phyloP scores from a whole-genome alignment of 108 stramenopile species.

The Pinguiococcus pyrenoidosus region DNA sequence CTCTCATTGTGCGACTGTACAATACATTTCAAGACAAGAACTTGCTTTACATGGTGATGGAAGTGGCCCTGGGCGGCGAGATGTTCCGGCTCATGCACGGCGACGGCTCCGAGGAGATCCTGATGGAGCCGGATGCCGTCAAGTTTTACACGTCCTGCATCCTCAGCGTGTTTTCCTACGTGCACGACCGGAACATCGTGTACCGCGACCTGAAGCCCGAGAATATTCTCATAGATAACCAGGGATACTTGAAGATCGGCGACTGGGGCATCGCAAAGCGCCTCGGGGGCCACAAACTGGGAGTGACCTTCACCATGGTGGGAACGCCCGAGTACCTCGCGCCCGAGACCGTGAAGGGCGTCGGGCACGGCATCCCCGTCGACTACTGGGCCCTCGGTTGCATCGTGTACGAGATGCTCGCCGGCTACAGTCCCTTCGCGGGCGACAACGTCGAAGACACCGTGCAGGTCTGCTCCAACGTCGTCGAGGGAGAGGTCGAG shows the following conservation, averaged over 20 bases:
- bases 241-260: conserved; percentile 7
- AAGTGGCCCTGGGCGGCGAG: conserved; percentile 7
- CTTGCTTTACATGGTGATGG: conserved; percentile 7
- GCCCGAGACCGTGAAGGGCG: conserved; percentile 2
- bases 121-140: too few species aligned
- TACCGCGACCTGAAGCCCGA: conserved; percentile 15
- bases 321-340: conserved; percentile 14
- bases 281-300: conserved; percentile 48
- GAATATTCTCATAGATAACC: conserved; percentile 7
- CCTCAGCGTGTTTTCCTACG: neutral
- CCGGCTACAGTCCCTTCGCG: conserved; percentile 45
- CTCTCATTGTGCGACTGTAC: conserved; percentile 9
- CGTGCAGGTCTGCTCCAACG: conserved; percentile 59
- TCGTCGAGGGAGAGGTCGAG: too few species aligned
- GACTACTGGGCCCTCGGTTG: conserved; percentile 12
- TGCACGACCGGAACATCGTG: conserved; percentile 5
- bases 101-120: conserved; percentile 1
- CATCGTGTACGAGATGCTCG: conserved; percentile 10
- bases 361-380: conserved; percentile 4
- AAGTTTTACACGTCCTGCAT: conserved; percentile 2
- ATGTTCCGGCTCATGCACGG: conserved; percentile 3
- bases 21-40: conserved; percentile 3
- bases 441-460: conserved; percentile 44
- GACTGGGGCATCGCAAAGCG: conserved; percentile 13
- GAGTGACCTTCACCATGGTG: too few species aligned